Evolutionary conservation across 345 rosid genomes (phyloP).

Genomic region (Salix udensis): DNA sequence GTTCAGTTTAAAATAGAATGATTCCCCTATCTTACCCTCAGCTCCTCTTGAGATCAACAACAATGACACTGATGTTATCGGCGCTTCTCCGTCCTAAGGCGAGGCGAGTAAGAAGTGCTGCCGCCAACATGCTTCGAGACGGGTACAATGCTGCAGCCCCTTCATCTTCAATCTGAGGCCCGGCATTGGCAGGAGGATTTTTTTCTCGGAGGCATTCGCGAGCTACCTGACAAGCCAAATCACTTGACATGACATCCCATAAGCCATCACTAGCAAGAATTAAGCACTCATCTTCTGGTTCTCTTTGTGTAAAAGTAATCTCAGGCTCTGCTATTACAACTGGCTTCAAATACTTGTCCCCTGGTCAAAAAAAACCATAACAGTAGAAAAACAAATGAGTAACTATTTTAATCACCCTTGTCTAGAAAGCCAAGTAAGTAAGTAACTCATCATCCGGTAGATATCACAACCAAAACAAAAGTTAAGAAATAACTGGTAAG

Average conservation of each 20-base stretch:
- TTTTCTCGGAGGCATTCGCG: conserved; percentile 46
- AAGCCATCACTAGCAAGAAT: conserved; percentile 74
- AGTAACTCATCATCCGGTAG: not conserved
- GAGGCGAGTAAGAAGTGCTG: conserved; percentile 63
- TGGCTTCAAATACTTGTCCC: conserved; percentile 70
- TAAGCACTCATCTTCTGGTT: conserved; percentile 59
- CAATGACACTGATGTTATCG: conserved; percentile 77
- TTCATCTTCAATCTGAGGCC: conserved; percentile 25
- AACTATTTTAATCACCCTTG: not conserved
- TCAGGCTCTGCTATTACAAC: conserved; percentile 62
- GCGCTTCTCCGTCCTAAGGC: conserved; percentile 66
- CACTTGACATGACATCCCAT: conserved; percentile 70
- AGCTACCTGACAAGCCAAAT: conserved; percentile 64
- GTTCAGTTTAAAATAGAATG: conserved; percentile 6
- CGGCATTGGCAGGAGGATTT: conserved; percentile 9
- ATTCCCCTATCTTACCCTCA: not conserved
- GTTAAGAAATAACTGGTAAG: not conserved
- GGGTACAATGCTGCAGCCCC: conserved; percentile 31
- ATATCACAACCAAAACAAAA: not conserved
- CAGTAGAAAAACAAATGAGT: not conserved
- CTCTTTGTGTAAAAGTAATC: conserved; percentile 46
- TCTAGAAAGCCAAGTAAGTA: not conserved
- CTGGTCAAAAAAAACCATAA: conserved; percentile 24
- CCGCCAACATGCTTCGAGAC: conserved; percentile 53
- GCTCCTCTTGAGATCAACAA: conserved; percentile 55